Percentiles rank a stretch among this genome's conserved stretches.
Conservation (phyloP, 2,329 filamentous ascomycete species). For the Talaromyces islandicus region DNA sequence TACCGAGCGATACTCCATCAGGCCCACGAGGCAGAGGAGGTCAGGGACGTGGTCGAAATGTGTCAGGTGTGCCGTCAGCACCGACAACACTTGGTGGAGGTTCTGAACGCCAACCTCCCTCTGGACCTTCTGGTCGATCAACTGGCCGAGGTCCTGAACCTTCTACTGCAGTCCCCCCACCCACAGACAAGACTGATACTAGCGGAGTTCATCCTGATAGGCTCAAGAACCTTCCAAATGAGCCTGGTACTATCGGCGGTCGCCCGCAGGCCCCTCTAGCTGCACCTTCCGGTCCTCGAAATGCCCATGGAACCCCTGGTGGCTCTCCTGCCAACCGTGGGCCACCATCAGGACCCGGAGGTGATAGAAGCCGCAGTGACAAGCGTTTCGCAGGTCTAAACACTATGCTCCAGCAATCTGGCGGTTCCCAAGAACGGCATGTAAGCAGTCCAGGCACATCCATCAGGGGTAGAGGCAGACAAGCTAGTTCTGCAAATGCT, state of each 20-base stretch:
- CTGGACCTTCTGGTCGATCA: slow-evolving; percentile 35
- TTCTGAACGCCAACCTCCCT: slow-evolving; percentile 38
- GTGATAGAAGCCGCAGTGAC: slow-evolving; percentile 37
- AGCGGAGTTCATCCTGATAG: slow-evolving; percentile 51
- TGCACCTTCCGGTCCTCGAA: slow-evolving; percentile 37
- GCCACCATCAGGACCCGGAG: slow-evolving; percentile 31
- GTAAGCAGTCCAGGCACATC: slow-evolving; percentile 23
- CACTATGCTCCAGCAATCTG: slow-evolving; percentile 42
- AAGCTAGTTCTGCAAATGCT: slow-evolving; percentile 23
- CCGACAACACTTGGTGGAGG: slow-evolving; percentile 12
- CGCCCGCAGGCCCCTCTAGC: slow-evolving; percentile 18
- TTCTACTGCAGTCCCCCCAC: slow-evolving; percentile 25
- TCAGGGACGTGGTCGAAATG: slow-evolving; percentile 31
- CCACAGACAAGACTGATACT: slow-evolving; percentile 28
- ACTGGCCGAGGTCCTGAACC: slow-evolving; percentile 24
- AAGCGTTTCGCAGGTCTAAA: slow-evolving; percentile 44
- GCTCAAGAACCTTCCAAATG: slow-evolving; percentile 35
- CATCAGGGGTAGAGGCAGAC: slow-evolving; percentile 37
- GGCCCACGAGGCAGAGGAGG: slow-evolving; percentile 45
- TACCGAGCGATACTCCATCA: slow-evolving; percentile 43
- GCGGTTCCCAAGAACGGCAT: slow-evolving; percentile 24
- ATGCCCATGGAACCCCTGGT: slow-evolving; percentile 23
- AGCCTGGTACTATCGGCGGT: slow-evolving; percentile 17
- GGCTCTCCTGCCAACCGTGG: slow-evolving; percentile 3
- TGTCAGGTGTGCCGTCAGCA: slow-evolving; percentile 25